Percentiles rank a stretch among this genome's conserved stretches.
These are phyloP conservation scores for Elsinoe perseae DNA, from an alignment of 2,329 filamentous ascomycete species.

Conservation along the genomic window DNA sequence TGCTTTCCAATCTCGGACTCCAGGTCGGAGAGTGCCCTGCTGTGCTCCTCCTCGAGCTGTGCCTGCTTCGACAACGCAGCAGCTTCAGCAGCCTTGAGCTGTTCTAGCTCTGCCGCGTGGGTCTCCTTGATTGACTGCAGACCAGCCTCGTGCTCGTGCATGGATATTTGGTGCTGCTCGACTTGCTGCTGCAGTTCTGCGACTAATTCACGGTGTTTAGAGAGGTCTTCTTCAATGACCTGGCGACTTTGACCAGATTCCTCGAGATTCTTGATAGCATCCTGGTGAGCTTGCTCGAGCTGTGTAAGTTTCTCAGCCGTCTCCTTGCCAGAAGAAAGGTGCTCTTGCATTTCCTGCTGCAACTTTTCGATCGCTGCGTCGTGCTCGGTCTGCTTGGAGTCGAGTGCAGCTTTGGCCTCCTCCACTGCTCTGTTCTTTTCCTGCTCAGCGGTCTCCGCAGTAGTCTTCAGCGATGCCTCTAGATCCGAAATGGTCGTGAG, in stretches of 20 bases:
- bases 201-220: constrained; percentile 45
- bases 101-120: constrained; percentile 51
- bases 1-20: constrained; percentile 54
- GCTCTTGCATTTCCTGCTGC: constrained; percentile 62
- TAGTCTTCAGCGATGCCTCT: constrained; percentile 48
- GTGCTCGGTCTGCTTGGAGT: constrained; percentile 12
- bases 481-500: constrained; percentile 64
- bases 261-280: constrained; percentile 60
- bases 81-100: constrained; percentile 43
- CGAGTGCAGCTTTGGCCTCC: constrained; percentile 22
- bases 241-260: constrained; percentile 56
- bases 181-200: constrained; percentile 51
- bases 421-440: constrained; percentile 24
- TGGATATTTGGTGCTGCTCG: constrained; percentile 47
- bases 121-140: constrained; percentile 47
- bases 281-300: constrained; percentile 63
- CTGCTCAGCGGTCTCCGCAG: constrained; percentile 25
- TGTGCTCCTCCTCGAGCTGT: constrained; percentile 32
- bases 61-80: constrained; percentile 29
- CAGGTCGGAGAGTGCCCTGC: constrained; percentile 34
- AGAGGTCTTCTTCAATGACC: constrained; percentile 44
- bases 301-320: constrained; percentile 63
- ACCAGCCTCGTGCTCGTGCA: constrained; percentile 47
- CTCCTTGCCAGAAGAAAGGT: constrained; percentile 63
- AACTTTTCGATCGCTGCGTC: constrained; percentile 27